Evolutionary conservation across 2,329 filamentous ascomycete species (phyloP).

Genomic region (Paraphoma sp.): DNA sequence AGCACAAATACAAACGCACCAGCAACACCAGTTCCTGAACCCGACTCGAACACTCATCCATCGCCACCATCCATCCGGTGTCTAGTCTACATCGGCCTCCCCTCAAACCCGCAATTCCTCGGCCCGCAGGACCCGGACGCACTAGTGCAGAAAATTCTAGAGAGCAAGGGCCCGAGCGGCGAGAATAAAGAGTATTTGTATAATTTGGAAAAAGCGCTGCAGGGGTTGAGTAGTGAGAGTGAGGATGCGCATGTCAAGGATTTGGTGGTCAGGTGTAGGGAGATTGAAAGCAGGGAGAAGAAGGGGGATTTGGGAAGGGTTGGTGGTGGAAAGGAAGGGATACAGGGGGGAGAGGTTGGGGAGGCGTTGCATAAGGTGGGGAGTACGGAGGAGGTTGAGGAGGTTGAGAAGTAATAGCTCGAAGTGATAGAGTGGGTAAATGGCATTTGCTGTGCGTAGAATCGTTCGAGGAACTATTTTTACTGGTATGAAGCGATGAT

Average conservation of each 20-base stretch:
- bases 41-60: background rate
- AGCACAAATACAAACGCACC: background rate
- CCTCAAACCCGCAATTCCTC: slow-evolving; percentile 90
- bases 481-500: no score
- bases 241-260: slow-evolving; percentile 86
- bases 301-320: slow-evolving; percentile 22
- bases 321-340: background rate
- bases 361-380: slow-evolving; percentile 50
- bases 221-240: slow-evolving; percentile 75
- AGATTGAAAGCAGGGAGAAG: slow-evolving; percentile 57
- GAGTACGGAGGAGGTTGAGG: slow-evolving; percentile 63
- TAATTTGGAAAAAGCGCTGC: slow-evolving; percentile 76
- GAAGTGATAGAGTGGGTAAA: background rate
- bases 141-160: slow-evolving; percentile 81
- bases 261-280: slow-evolving; percentile 74
- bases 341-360: background rate
- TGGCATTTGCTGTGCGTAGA: no score
- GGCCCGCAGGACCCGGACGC: slow-evolving; percentile 79
- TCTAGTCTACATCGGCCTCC: slow-evolving; percentile 93
- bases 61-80: slow-evolving; percentile 47
- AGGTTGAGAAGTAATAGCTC: slow-evolving; percentile 57
- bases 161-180: slow-evolving; percentile 81
- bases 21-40: no score
- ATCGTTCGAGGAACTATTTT: no score
- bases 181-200: slow-evolving; percentile 90